A percentile compares a stretch with the other conserved stretches of the same genome.
Evolutionary conservation across 352 stramenopile genomes (phyloP).

Genomic region (Phytophthora cactorum): DNA sequence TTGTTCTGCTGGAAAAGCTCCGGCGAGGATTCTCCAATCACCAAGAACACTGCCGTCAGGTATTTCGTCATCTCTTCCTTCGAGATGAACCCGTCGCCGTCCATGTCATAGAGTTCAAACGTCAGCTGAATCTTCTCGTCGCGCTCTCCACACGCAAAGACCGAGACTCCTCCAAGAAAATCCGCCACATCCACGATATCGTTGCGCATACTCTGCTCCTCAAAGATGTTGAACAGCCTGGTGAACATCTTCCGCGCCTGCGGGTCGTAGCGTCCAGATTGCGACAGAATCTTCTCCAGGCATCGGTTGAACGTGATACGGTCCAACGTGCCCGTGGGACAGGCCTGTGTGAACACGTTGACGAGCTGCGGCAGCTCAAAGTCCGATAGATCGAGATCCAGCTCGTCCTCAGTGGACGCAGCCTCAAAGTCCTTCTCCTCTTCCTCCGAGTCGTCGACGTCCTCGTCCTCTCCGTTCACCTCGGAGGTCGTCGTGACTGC

Average conservation of each 20-base stretch:
- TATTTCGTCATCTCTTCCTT: constrained; percentile 90
- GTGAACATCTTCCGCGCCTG: constrained; percentile 78
- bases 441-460: constrained; percentile 24
- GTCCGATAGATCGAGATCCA: constrained; percentile 78
- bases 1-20: constrained; percentile 78
- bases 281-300: constrained; percentile 84
- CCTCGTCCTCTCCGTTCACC: constrained; percentile 33
- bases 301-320: constrained; percentile 69
- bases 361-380: constrained; percentile 86
- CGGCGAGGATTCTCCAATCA: constrained; percentile 72
- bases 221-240: constrained; percentile 83
- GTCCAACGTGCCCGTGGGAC: constrained; percentile 75
- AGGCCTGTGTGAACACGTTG: constrained; percentile 84
- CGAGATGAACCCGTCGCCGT: constrained; percentile 86
- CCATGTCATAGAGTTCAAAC: constrained; percentile 89
- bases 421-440: constrained; percentile 16
- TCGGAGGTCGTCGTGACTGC: constrained; percentile 32
- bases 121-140: constrained; percentile 86
- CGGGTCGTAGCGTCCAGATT: constrained; percentile 78
- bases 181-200: constrained; percentile 82
- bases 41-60: constrained; percentile 83
- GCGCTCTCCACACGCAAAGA: constrained; percentile 81
- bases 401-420: constrained; percentile 34
- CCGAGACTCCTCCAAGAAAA: constrained; percentile 83
- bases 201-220: constrained; percentile 41